Evolutionary conservation across 2,329 filamentous ascomycete genomes (phyloP).

Genomic region (Ophiostoma fasciatum): DNA sequence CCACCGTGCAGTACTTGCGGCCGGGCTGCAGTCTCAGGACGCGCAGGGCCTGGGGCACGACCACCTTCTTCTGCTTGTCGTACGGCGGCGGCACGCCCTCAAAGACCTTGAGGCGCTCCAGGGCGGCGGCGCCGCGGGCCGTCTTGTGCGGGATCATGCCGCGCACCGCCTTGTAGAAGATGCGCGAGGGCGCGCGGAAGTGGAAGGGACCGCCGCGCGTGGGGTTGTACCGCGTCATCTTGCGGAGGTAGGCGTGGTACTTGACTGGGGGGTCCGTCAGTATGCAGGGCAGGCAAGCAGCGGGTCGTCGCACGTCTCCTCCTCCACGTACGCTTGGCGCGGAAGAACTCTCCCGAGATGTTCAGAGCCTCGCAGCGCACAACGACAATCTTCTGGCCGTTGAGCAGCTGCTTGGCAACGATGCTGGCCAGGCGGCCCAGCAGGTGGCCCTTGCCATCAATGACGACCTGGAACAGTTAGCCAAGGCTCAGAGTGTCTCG

Average conservation of each 20-base stretch:
- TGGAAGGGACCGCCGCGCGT: conserved; percentile 99
- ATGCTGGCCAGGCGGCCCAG: conserved; percentile 97
- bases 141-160: conserved; percentile 99
- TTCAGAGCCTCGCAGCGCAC: conserved; percentile 98
- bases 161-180: conserved; percentile 99
- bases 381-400: conserved; percentile 97
- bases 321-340: conserved; percentile 98
- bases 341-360: conserved; percentile 99
- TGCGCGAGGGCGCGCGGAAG: conserved; percentile 96
- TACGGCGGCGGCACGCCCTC: conserved; percentile 98
- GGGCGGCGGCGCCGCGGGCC: conserved; percentile 83
- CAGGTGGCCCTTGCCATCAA: conserved; percentile 99
- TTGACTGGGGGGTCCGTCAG: too few relatives aligned
- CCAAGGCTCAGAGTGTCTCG: too few relatives aligned
- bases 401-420: conserved; percentile 97
- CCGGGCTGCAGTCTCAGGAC: conserved; percentile 95
- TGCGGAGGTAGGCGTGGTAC: conserved; percentile 99
- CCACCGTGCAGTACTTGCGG: conserved; percentile 99
- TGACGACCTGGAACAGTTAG: conserved; percentile 72
- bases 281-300: too few relatives aligned
- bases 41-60: conserved; percentile 94
- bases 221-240: conserved; percentile 99
- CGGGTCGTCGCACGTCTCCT: too few relatives aligned
- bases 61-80: conserved; percentile 99
- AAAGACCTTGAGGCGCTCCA: conserved; percentile 99